Evolutionary conservation across 139 green algal genomes (phyloP).

Genomic region (Edaphochlamys debaryana): DNA sequence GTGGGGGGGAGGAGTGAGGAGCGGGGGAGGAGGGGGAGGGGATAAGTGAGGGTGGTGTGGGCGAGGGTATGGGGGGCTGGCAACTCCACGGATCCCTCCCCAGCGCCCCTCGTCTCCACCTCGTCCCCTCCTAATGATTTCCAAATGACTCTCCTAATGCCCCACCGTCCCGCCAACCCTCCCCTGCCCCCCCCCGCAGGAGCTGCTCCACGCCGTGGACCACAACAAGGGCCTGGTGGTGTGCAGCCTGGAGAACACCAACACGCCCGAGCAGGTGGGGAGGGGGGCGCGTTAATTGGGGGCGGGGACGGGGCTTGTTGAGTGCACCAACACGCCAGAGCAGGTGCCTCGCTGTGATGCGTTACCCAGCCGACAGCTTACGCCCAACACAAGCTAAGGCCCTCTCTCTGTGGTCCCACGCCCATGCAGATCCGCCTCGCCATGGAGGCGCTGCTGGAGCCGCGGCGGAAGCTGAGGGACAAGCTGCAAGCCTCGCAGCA

Average conservation of each 20-base stretch:
- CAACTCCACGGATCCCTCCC: no score
- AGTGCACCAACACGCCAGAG: no score
- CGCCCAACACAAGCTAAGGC: background rate
- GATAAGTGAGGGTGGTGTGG: no score
- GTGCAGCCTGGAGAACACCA: conserved; percentile 58
- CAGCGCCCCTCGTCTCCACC: no score
- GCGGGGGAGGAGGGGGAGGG: no score
- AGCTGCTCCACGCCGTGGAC: conserved; percentile 38
- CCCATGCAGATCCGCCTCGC: conserved; percentile 23
- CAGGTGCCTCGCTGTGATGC: no score
- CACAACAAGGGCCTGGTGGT: conserved; percentile 50
- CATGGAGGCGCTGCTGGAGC: conserved; percentile 43
- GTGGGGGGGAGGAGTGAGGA: background rate
- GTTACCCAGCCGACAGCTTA: no score
- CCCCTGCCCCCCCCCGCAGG: background rate
- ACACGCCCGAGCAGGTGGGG: conserved; percentile 34
- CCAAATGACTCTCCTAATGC: no score
- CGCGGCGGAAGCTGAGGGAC: conserved; percentile 31
- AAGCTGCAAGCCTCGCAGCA: conserved; percentile 28
- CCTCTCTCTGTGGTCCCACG: background rate
- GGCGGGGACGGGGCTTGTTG: no score
- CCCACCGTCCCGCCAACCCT: background rate
- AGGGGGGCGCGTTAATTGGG: no score
- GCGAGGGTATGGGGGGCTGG: no score
- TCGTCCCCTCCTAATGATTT: no score